Percentiles rank a stretch among this genome's conserved stretches.
Evolutionary conservation across 257 asterid species (phyloP).

Genomic region (Scutellaria baicalensis): DNA sequence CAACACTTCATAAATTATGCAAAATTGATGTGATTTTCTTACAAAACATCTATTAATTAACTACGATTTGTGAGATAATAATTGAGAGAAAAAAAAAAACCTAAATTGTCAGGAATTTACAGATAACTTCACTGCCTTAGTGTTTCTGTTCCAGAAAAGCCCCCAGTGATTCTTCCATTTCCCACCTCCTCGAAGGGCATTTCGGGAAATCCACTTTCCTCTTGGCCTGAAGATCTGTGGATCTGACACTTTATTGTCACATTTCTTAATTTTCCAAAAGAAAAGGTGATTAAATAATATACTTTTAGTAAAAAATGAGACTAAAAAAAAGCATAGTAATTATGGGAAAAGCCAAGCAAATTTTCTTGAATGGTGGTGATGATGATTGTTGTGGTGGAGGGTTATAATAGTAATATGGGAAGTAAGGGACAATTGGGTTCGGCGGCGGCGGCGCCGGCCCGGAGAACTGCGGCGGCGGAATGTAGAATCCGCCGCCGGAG

Average conservation of each 20-base stretch:
- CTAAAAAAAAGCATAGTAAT: conserved; percentile 16
- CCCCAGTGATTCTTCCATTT: conserved; percentile 10
- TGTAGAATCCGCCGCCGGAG: conserved; percentile 33
- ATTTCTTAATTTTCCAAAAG: neutral
- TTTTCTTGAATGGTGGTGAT: conserved; percentile 16
- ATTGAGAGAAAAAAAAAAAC: neutral
- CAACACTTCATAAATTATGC: conserved; percentile 1
- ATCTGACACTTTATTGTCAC: conserved; percentile 40
- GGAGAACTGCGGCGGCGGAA: conserved; percentile 40
- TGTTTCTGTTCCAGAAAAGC: conserved; percentile 5
- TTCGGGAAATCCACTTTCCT: conserved; percentile 8
- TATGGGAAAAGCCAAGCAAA: conserved; percentile 13
- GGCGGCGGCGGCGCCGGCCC: conserved; percentile 93
- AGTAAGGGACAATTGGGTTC: conserved; percentile 83
- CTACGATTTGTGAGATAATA: neutral
- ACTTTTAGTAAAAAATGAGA: conserved; percentile 8
- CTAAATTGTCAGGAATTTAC: conserved; percentile 37
- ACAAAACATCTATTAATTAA: conserved; percentile 9
- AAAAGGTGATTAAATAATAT: neutral
- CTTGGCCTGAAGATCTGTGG: conserved; percentile 45
- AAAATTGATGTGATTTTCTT: conserved; percentile 14
- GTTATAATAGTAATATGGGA: conserved; percentile 57
- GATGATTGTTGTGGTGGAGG: conserved; percentile 48
- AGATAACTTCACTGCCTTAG: conserved; percentile 19
- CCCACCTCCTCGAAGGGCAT: conserved; percentile 8